Evolutionary conservation across 495 filamentous ascomycete species (phyloP).

Genomic region (Neurospora sp.): DNA sequence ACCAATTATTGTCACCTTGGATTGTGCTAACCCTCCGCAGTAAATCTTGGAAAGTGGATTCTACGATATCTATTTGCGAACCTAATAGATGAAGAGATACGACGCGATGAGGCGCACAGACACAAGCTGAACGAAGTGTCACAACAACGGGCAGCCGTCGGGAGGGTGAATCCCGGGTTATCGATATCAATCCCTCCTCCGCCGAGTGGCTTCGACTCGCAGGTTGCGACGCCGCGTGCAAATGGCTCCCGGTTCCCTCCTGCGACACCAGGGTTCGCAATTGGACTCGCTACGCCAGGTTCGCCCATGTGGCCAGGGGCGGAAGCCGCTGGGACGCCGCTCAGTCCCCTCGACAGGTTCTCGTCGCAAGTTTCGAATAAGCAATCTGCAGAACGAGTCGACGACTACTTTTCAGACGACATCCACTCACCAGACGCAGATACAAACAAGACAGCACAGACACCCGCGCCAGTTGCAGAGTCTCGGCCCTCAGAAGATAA

Average conservation of each 20-base stretch:
- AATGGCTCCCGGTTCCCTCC: slow-evolving; percentile 46
- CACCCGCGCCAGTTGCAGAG: slow-evolving; percentile 15
- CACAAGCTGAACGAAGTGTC: slow-evolving; percentile 51
- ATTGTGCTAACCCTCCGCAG: slow-evolving; percentile 19
- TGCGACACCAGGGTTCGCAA: slow-evolving; percentile 63
- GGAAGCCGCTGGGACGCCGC: slow-evolving; percentile 21
- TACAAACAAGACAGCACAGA: slow-evolving; percentile 20
- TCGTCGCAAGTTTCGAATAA: slow-evolving; percentile 19
- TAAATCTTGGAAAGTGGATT: slow-evolving; percentile 96
- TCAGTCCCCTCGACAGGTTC: slow-evolving; percentile 30
- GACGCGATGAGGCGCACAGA: slow-evolving; percentile 65
- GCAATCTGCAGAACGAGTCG: slow-evolving; percentile 30
- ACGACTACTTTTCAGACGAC: slow-evolving; percentile 39
- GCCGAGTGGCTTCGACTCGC: slow-evolving; percentile 28
- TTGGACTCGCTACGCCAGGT: slow-evolving; percentile 68
- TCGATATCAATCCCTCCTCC: slow-evolving; percentile 62
- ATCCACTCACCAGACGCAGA: slow-evolving; percentile 29
- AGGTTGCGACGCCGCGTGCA: slow-evolving; percentile 51
- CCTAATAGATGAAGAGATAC: slow-evolving; percentile 81
- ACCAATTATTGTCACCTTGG: neutral
- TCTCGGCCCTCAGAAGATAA: slow-evolving; percentile 22
- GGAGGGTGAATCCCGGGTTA: slow-evolving; percentile 46
- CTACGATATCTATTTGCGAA: slow-evolving; percentile 85
- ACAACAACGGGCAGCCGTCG: slow-evolving; percentile 43
- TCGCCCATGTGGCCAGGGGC: slow-evolving; percentile 27